Evolutionary conservation across 2,329 filamentous ascomycete genomes (phyloP), one percentile per base, ranked within the genome.

Genomic region (Scedosporium minutisporum): DNA sequence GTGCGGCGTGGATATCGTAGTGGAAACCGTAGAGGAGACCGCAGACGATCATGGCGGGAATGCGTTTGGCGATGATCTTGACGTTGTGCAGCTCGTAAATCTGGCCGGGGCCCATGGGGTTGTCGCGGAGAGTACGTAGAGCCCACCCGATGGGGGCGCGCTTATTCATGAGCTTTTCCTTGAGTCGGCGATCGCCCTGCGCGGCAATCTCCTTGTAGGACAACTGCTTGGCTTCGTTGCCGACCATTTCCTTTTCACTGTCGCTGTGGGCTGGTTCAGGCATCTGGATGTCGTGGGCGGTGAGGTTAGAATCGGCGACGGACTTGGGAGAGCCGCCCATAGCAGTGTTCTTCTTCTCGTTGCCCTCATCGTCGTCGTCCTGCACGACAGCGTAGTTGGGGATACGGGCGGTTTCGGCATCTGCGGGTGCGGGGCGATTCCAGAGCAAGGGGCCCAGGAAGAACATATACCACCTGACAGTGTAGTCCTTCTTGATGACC

Each of bases 1-100:
- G 89, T 4, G 88, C 87, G 58, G 83, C 81, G 80, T 93, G 89
- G 69, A 93, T 93, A 68, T 93, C 90, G 76, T 93, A 93, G 80
- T 93, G 80, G 27, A 88, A 72, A 73, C 90, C 90, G 71, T 93
- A 93, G 60, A 92, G 82, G 16, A 79, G 70, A 62, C 80, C 88
- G 66, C 78, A 79, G 53, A 86, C 79, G 65, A 90, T 72, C 74
- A 82, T 81, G 60, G 90, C 88, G 0, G 90, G 90, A 7, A 93
- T 70, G 23, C 89, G 88, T 75, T 84, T 87, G 64, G 79, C 29
- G 23, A 87, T 64, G 60, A 82, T 81, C 70, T 80, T 82, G 65
- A 92, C 76, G 80, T 93, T 93, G 75, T 86, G 78, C 21, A 81
- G 68, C 76, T 93, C 90, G 76, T 93, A 91, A 66, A 93, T 82